Base-by-base conservation (phyloP, 768 basidiomycete species). In the Mycena belliarum region DNA sequence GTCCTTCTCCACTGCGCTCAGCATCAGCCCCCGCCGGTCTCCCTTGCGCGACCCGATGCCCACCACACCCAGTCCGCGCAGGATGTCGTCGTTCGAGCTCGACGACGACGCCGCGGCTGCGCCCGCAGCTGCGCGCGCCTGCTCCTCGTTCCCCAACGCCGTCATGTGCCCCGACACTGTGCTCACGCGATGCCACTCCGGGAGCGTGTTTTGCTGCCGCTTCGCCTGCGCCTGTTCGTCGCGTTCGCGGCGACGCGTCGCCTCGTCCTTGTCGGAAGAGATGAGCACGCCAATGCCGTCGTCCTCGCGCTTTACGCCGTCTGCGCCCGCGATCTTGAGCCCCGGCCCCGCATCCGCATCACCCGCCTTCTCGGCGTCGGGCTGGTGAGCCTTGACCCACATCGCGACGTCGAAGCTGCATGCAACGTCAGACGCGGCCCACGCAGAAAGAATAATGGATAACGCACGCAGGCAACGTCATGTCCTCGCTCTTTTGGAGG, bases 131-230 rank as follows among this genome's bases (percentile, higher is more conserved):
- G 79, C 72, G 55, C 86, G 75, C n/a, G 82, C 84, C 60, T 71
- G 83, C 69, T 91, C 89, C 65, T 86, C 83, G 55, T 91, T 81
- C 20, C 94, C 93, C 38, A 95, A 78, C 21, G 92, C 89, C 1
- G 96, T 97, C 59, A 94, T 76, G 63, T 95, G 90, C 10, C 95
- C 94, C 4, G 93, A 88, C 59, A 99, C 93, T 3, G 97, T 99
- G 68, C 93, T 95, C 73, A 93, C 91, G 64, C 95, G 81, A 76
- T 97, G 93, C 97, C 97, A 99, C 14, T 89, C 79, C 1, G 97
- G 97, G 43, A 99, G 76, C 0, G 87, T 84, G 69, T 98, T 98
- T 75, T 98, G 95, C 68, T 88, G 84, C 56, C 93, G 75, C 73
- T 95, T 95, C 52, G 87, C 83, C 55, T 90, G 90, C 1, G 90